Base-by-base conservation (phyloP, 176 grass and related monocot genomes). In the Urochloa ruziziensis region DNA sequence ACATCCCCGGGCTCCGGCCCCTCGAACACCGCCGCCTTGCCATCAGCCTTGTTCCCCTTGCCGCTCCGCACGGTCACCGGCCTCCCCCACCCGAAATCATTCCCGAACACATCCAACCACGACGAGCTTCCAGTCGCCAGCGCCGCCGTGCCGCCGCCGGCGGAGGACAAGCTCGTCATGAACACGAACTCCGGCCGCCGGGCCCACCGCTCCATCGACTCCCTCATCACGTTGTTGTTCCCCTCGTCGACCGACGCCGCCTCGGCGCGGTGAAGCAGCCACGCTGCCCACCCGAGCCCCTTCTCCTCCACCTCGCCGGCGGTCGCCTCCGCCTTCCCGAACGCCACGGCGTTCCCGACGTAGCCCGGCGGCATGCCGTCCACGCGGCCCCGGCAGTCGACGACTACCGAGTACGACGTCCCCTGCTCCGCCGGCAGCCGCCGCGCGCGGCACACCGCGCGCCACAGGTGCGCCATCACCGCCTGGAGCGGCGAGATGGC, bases 81-180 rank as follows among this genome's bases (percentile, higher is more conserved):
- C 49, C 10, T 81, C 19, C 89, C 89, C 89, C 85, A 85, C 4
- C 81, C 85, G 48, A 88, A 91, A 40, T 91, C 85, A 44, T 87
- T 88, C 3, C 77, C 85, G 52, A 44, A 82, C 37, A 71, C 80
- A 27, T 82, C 66, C 27, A 73, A 79, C 71, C 86, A 62, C 15
- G 90, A 73, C 25, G 90, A 92, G 44, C 78, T 83, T 6, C 72
- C 86, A 0, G 83, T 82, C 0, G 61, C 36, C 58, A 92, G 3
- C 77, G 27, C 25, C 29, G 54, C 7, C n/a, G n/a, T n/a, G n/a
- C n/a, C n/a, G n/a, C n/a, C n/a, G 2, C 63, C 40, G 17, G 80
- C 59, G 21, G 33, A 25, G 2, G 56, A 25, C 12, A 72, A 60
- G 2, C 0, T 6, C 0, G 23, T 23, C 37, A 82, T 43, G 62